Evolutionary conservation across 2,329 filamentous ascomycete genomes (phyloP), one percentile per base, ranked within the genome.

Genomic region (Aspergillus piperis): DNA sequence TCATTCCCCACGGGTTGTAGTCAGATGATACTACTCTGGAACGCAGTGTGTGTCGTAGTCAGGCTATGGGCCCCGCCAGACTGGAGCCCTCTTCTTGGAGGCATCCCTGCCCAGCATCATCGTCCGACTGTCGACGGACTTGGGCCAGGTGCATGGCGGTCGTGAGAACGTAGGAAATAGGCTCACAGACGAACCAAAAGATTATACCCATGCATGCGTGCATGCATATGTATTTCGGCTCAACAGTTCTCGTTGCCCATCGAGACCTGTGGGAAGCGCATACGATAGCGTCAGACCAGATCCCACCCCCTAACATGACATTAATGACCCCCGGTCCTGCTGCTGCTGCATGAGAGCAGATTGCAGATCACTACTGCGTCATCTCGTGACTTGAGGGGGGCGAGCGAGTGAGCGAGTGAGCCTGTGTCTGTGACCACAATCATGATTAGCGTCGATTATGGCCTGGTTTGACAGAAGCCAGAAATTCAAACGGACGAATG

Each of bases 231-330:
- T 55, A 53, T 60, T 62, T 62, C 59, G 54, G 59, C 41, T 54
- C 19, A 61, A 52, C 48, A 47, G 55, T 51, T 60, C 54, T 59
- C n/a, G 49, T 51, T 57, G 60, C 50, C 47, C 54, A 48, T 56
- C 47, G 21, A 64, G 56, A 52, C 55, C 47, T 53, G 57, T 47
- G 47, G 30, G 48, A 47, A 61, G 39, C 54, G 59, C 61, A 64
- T 64, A 62, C 62, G 62, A 66, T 64, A 61, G 57, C 58, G 55
- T 57, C 60, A 58, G 57, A 52, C 38, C 25, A n/a, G 36, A 42
- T 49, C 49, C 51, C 32, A n/a, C n/a, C 65, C 63, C 66, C 65
- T 67, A 64, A 62, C 66, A 66, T 66, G 27, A 8, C 25, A 32
- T 30, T 50, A 50, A 50, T 50, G 47, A 50, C 47, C 47, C 32